Evolutionary conservation across 2,329 filamentous ascomycete genomes (phyloP).

Genomic region (Paecilomyces variotii): DNA sequence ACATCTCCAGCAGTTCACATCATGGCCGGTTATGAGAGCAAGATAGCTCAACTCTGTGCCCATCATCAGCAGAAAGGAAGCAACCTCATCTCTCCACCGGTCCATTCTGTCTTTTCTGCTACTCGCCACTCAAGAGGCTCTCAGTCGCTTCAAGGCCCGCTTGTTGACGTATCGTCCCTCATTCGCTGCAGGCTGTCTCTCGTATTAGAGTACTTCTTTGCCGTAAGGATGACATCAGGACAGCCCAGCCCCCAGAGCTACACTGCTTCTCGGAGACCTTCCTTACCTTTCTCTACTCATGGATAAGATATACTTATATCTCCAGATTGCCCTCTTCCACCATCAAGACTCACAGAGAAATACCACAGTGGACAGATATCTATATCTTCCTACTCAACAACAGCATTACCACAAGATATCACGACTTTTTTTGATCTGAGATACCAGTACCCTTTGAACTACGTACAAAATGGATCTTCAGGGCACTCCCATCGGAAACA

Average conservation of each 20-base stretch:
- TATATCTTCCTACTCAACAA: neutral
- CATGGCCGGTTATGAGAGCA: neutral
- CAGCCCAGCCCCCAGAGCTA: neutral
- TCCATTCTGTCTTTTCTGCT: neutral
- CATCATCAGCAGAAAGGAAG: neutral
- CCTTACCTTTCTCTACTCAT: neutral
- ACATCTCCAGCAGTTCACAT: neutral
- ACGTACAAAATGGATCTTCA: slow-evolving; percentile 29
- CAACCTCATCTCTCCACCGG: neutral
- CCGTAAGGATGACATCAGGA: slow-evolving; percentile 28
- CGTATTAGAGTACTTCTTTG: neutral
- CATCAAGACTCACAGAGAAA: neutral
- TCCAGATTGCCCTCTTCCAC: neutral
- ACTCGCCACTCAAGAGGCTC: neutral
- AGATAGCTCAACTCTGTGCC: too few species aligned
- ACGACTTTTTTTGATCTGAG: neutral
- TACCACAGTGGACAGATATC: neutral
- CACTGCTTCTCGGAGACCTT: neutral
- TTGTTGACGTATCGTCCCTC: slow-evolving; percentile 7
- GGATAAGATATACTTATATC: slow-evolving; percentile 13
- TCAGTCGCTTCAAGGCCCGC: neutral
- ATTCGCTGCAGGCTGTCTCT: slow-evolving; percentile 3
- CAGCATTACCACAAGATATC: neutral
- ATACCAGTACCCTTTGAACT: neutral
- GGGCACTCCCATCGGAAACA: slow-evolving; percentile 27